Evolutionary conservation across 2,329 filamentous ascomycete species (phyloP).

Genomic region (Fusarium coffeatum): DNA sequence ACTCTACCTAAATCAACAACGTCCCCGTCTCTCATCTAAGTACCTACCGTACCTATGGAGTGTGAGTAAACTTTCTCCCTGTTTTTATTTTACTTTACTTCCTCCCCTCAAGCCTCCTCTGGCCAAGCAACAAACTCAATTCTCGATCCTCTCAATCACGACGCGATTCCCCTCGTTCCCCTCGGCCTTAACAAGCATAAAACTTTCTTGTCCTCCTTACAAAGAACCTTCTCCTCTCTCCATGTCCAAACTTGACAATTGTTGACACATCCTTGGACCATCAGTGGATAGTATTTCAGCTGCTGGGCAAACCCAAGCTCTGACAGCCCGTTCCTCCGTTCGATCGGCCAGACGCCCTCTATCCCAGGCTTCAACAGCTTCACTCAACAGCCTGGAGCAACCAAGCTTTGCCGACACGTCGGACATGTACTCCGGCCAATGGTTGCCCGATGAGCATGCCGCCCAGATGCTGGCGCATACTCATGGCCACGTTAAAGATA

Average conservation of each 20-base stretch:
- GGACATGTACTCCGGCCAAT: slow-evolving; percentile 62
- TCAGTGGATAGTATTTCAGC: slow-evolving; percentile 43
- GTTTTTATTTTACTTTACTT: slow-evolving; percentile 21
- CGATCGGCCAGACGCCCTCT: slow-evolving; percentile 63
- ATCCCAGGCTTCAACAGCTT: slow-evolving; percentile 68
- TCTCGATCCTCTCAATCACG: not conserved
- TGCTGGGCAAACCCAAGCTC: slow-evolving; percentile 45
- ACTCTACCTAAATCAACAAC: slow-evolving; percentile 48
- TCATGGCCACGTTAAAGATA: slow-evolving; percentile 57
- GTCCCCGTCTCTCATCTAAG: slow-evolving; percentile 24
- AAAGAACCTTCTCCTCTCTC: slow-evolving; percentile 11
- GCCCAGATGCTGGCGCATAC: slow-evolving; percentile 27
- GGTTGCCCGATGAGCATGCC: slow-evolving; percentile 57
- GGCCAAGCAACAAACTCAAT: slow-evolving; percentile 19
- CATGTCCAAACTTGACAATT: slow-evolving; percentile 11
- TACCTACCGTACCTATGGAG: slow-evolving; percentile 48
- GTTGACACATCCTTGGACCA: slow-evolving; percentile 30
- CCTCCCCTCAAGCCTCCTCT: slow-evolving; percentile 16
- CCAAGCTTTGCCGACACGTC: slow-evolving; percentile 56
- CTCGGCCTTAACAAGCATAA: slow-evolving; percentile 7
- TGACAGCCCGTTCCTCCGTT: slow-evolving; percentile 48
- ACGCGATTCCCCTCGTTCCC: not conserved
- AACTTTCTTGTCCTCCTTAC: not conserved
- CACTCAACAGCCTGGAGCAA: slow-evolving; percentile 67
- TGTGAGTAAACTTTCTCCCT: slow-evolving; percentile 49